Evolutionary conservation across 495 filamentous ascomycete species (phyloP), one percentile per base, ranked within the genome.

Genomic region (Penicillium parvum): DNA sequence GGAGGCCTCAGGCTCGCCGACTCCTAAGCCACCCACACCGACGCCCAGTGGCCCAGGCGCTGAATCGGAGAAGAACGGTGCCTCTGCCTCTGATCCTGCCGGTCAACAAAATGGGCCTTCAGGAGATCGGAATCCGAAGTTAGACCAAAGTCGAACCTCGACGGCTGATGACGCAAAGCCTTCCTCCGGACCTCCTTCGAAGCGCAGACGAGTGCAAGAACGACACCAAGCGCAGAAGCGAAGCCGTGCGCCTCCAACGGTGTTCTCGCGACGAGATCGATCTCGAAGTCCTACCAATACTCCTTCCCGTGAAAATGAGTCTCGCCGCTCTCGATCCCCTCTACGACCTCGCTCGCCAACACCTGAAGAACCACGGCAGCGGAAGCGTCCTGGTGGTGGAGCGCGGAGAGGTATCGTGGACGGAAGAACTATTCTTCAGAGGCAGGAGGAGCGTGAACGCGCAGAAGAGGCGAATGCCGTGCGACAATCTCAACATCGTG

Each of bases 351-450:
- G 68, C 28, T 70, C 68, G 2, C 66, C 65, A 7, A 62, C 65
- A 7, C 68, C 68, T 7, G 68, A 73, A 34, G 58, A 63, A 29
- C 57, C 82, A 6, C 81, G 85, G 14, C 85, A 85, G 55, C 84
- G 84, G 26, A 96, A 96, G 66, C 81, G 88, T 12, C 92, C 92
- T 7, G 90, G 90, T 11, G 85, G 81, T 45, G 82, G 85, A 33
- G 77, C 89, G 4, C 84, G 92, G 35, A 77, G 95, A 51, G 78
- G 78, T n/a, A n/a, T n/a, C n/a, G n/a, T n/a, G n/a, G n/a, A n/a
- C n/a, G n/a, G n/a, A n/a, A n/a, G n/a, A n/a, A n/a, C n/a, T 15
- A 74, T 88, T 37, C 76, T 80, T 8, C 79, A 84, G 47, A 75
- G 79, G 50, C 77, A 83, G 32, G 66, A 81, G 46, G 78, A 85